phyloP scores from a whole-genome alignment of 257 asterid genomes.

The Penstemon eatonii region DNA sequence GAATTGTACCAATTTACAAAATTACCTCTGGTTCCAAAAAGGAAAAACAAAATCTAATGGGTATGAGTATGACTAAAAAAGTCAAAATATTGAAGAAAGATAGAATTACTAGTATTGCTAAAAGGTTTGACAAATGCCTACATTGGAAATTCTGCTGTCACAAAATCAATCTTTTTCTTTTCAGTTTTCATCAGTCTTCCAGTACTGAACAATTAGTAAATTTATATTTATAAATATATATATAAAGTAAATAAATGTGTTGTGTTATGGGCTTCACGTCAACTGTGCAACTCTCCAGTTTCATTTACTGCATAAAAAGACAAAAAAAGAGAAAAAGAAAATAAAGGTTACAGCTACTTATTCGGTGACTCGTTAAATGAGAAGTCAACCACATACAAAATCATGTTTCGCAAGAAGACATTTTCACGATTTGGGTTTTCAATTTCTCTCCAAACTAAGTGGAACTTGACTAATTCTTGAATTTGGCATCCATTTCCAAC shows the following conservation, averaged over 20 bases:
- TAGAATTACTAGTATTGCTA: not conserved
- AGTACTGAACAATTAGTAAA: not conserved
- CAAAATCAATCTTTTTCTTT: not conserved
- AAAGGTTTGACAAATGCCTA: not conserved
- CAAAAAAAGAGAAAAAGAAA: not conserved
- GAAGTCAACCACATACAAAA: constrained; percentile 35
- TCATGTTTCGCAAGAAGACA: constrained; percentile 22
- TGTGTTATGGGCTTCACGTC: constrained; percentile 40
- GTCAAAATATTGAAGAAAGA: not conserved
- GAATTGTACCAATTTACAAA: too few relatives aligned
- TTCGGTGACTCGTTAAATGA: not conserved
- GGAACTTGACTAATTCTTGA: constrained; percentile 25
- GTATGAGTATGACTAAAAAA: too few relatives aligned
- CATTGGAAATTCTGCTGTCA: not conserved
- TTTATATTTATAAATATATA: not conserved
- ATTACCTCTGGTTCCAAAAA: too few relatives aligned
- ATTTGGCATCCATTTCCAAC: constrained; percentile 12
- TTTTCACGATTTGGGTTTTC: constrained; percentile 23
- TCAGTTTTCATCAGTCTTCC: not conserved
- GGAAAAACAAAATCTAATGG: too few relatives aligned
- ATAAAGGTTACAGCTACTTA: constrained; percentile 19
- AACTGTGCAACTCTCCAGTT: constrained; percentile 16
- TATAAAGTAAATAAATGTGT: not conserved
- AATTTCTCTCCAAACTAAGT: constrained; percentile 16
- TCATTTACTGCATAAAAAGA: constrained; percentile 25